A percentile compares a stretch with the other conserved stretches of the same genome.
Conservation (phyloP, 169 alveolate genomes). For the Pseudocohnilembus persalinus region DNA sequence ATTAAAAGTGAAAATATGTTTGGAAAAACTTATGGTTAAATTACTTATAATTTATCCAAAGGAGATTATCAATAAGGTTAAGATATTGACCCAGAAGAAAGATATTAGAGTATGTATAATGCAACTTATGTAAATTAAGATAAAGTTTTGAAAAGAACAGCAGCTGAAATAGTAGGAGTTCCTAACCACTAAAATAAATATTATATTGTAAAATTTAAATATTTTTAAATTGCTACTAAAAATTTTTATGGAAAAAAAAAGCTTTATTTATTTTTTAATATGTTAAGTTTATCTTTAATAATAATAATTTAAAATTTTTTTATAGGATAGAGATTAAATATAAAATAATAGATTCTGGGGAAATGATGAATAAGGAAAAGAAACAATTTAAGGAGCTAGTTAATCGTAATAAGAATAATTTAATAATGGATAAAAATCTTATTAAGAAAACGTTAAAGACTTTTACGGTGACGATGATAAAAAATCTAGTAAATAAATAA, state of each 20-base stretch:
- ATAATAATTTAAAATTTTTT: neutral
- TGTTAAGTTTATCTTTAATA: neutral
- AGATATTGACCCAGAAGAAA: slow-evolving; percentile 42
- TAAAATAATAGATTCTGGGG: slow-evolving; percentile 7
- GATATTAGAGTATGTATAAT: slow-evolving; percentile 27
- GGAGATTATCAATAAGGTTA: slow-evolving; percentile 45
- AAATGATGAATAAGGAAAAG: slow-evolving; percentile 4
- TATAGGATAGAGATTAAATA: neutral
- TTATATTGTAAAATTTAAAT: neutral
- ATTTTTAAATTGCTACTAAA: neutral
- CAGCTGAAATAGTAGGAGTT: slow-evolving; percentile 54
- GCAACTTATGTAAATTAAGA: slow-evolving; percentile 41
- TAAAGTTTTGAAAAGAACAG: slow-evolving; percentile 40
- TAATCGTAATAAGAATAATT: slow-evolving; percentile 2
- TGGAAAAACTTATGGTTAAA: slow-evolving; percentile 48
- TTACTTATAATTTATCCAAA: slow-evolving; percentile 30
- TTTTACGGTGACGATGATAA: slow-evolving; percentile 44
- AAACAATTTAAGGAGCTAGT: neutral
- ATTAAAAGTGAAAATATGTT: slow-evolving; percentile 44
- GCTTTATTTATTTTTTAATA: neutral
- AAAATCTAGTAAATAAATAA: slow-evolving; percentile 24
- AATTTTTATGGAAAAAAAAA: no score
- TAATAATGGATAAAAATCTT: neutral
- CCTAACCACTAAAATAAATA: slow-evolving; percentile 2
- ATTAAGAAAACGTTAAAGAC: slow-evolving; percentile 24